Evolutionary conservation across 75 land plant species (phyloP), one percentile per base, ranked within the genome.

Genomic region (Pinus tabuliformis): DNA sequence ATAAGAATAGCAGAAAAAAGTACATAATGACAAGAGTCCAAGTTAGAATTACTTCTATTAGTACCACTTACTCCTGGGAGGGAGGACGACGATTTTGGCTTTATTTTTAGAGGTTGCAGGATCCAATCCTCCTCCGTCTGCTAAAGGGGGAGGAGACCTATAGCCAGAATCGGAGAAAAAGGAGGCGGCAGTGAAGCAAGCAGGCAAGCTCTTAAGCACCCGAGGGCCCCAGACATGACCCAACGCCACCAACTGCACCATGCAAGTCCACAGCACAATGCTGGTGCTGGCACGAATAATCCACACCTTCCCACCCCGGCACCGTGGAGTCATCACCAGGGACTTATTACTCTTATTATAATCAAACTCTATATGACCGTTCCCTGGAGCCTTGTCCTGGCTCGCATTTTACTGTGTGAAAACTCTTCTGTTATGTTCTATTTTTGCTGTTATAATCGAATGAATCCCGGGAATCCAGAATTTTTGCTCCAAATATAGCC

Each of bases 201-300:
- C 78, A 52, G 91, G 86, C 93, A 86, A 88, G 17, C 78, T 79
- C 39, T 82, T 85, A 60, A 93, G 64, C 70, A 89, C 66, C 26
- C 75, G 80, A 9, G 92, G 91, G 8, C 86, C 76, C 89, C 87
- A 93, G 18, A 77, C 56, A 73, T 89, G 91, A 30, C 85, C 83
- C 16, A 88, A 18, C 8, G 85, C 81, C 80, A 80, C 75, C 21
- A 93, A 75, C 80, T 93, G 95, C 33, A 88, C 76, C 17, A 89
- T 66, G 77, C 91, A 87, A 30, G 88, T 85, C 93, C 93, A 93
- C 18, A 93, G 65, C 77, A 93, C 75, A 60, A 93, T 74, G 11
- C 75, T 83, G 18, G 89, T 89, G 17, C 85, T 82, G 22, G 80
- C 83, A 21, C 95, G 79, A 7, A 89, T 76, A 57, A 89, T 85